Evolutionary conservation across 2,329 filamentous ascomycete genomes (phyloP).

Genomic region (Cladorrhinum sp.): DNA sequence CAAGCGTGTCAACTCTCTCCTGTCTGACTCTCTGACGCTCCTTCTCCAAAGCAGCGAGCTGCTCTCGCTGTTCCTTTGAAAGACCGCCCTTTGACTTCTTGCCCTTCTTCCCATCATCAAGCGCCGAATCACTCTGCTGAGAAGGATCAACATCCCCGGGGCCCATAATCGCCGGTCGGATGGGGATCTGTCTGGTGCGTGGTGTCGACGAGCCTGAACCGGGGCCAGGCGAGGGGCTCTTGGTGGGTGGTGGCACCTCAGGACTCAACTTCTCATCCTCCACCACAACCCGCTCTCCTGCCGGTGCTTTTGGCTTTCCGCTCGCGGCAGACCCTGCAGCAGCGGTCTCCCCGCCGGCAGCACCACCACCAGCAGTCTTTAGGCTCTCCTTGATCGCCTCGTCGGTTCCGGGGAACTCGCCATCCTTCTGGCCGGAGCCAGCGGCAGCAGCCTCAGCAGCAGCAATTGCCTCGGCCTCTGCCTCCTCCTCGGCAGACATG

Average conservation of each 20-base stretch:
- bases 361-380: constrained; percentile 38
- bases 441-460: constrained; percentile 36
- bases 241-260: constrained; percentile 19
- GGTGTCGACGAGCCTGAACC: constrained; percentile 40
- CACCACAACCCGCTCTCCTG: neutral
- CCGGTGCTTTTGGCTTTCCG: constrained; percentile 28
- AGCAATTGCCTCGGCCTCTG: constrained; percentile 50
- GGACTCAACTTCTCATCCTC: constrained; percentile 17
- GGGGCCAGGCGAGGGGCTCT: constrained; percentile 37
- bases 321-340: constrained; percentile 35
- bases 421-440: constrained; percentile 32
- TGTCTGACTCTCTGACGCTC: constrained; percentile 82
- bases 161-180: constrained; percentile 76
- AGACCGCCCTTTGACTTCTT: constrained; percentile 82
- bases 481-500: constrained; percentile 74
- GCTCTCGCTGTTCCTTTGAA: constrained; percentile 88
- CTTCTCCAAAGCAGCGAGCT: constrained; percentile 81
- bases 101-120: constrained; percentile 72
- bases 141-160: neutral
- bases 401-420: constrained; percentile 56
- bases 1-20: constrained; percentile 78
- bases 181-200: constrained; percentile 55
- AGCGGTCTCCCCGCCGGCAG: constrained; percentile 28
- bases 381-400: constrained; percentile 56
- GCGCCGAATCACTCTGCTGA: constrained; percentile 58